These are phyloP conservation scores for Oligophagozyma castellii DNA, from an alignment of 1,139 yeast genomes.

Conservation along the genomic window DNA sequence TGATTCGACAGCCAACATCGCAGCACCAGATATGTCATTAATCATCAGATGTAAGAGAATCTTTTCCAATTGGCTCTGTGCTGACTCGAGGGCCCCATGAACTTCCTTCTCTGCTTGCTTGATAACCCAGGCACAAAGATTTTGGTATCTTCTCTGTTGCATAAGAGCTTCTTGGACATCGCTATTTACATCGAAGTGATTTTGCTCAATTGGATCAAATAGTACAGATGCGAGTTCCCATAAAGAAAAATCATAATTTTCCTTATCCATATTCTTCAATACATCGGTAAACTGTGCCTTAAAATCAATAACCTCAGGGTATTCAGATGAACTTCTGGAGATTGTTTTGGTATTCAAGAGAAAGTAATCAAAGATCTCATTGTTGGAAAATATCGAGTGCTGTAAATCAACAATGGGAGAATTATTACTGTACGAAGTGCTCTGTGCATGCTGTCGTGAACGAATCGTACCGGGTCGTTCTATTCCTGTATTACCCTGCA, in stretches of 20 bases:
- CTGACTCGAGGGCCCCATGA: slow-evolving; percentile 21
- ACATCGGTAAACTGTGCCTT: slow-evolving; percentile 14
- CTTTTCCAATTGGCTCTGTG: slow-evolving; percentile 26
- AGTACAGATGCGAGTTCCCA: slow-evolving; percentile 47
- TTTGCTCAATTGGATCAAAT: slow-evolving; percentile 32
- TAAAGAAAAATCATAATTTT: slow-evolving; percentile 16
- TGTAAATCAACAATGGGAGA: background rate
- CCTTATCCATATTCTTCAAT: slow-evolving; percentile 6
- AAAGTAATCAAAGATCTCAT: slow-evolving; percentile 10
- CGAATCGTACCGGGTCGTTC: background rate
- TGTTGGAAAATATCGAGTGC: slow-evolving; percentile 3
- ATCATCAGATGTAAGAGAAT: slow-evolving; percentile 41
- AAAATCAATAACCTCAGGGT: slow-evolving; percentile 24
- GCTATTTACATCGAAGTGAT: slow-evolving; percentile 21
- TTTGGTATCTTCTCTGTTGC: slow-evolving; percentile 32
- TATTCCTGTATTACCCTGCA: slow-evolving; percentile 16
- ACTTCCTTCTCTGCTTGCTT: slow-evolving; percentile 35
- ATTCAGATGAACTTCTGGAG: slow-evolving; percentile 15
- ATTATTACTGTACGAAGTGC: background rate
- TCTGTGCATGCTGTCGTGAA: background rate
- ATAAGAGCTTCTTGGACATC: slow-evolving; percentile 22
- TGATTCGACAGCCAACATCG: slow-evolving; percentile 41
- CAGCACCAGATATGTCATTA: slow-evolving; percentile 50
- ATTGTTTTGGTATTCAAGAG: slow-evolving; percentile 8
- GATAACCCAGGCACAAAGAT: slow-evolving; percentile 47